Percentiles rank a stretch among this genome's conserved stretches.
Conservation (phyloP, 2,329 filamentous ascomycete species). For the Triangularia verruculosa region DNA sequence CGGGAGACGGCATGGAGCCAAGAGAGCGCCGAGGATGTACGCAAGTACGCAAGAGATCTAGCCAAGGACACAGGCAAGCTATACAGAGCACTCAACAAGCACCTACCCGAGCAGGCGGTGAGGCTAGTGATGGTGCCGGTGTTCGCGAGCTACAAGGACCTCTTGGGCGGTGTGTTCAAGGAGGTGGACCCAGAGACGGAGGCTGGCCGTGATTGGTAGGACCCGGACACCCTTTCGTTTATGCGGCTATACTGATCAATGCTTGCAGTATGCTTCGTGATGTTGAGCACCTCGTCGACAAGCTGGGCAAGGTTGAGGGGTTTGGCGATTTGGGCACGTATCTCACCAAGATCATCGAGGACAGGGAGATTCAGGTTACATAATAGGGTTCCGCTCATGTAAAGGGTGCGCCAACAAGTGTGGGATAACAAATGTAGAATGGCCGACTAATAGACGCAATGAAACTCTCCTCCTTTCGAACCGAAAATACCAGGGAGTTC, state of each 20-base stretch:
- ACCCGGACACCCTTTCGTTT: slow-evolving; percentile 14
- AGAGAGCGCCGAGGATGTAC: slow-evolving; percentile 53
- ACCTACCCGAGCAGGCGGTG: slow-evolving; percentile 73
- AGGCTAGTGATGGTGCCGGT: slow-evolving; percentile 83
- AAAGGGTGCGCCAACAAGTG: too few relatives aligned
- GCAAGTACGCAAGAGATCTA: slow-evolving; percentile 80
- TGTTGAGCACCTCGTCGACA: slow-evolving; percentile 67
- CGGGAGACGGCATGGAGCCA: slow-evolving; percentile 72
- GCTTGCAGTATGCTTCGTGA: slow-evolving; percentile 73
- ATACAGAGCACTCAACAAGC: slow-evolving; percentile 78
- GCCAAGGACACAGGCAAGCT: slow-evolving; percentile 82
- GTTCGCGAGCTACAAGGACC: slow-evolving; percentile 75
- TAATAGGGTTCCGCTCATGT: too few relatives aligned
- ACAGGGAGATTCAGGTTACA: too few relatives aligned
- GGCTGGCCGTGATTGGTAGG: slow-evolving; percentile 68
- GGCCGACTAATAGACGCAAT: too few relatives aligned
- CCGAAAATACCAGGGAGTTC: too few relatives aligned
- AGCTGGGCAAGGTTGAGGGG: slow-evolving; percentile 74
- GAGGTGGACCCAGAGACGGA: slow-evolving; percentile 64
- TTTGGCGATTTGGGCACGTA: slow-evolving; percentile 71
- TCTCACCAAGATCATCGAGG: slow-evolving; percentile 63
- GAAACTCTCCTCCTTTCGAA: too few relatives aligned
- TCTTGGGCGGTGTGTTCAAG: slow-evolving; percentile 69
- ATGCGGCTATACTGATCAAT: too few relatives aligned
- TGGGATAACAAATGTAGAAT: too few relatives aligned